Conservation (phyloP, 805 yeast species). For the Candida vaughaniae region DNA sequence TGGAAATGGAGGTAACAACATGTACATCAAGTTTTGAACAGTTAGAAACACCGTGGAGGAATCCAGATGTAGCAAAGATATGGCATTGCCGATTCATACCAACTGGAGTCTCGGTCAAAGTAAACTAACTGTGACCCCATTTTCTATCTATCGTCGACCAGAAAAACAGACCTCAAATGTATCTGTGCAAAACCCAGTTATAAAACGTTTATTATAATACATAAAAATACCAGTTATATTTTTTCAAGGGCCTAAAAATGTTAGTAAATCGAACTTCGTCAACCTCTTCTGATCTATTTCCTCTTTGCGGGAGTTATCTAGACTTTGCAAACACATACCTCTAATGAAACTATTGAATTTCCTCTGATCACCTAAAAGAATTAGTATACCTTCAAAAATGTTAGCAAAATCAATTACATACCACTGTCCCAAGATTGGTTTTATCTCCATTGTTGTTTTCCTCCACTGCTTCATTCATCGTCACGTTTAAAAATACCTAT, state of each 20-base stretch:
- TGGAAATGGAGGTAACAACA: slow-evolving; percentile 62
- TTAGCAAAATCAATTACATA: slow-evolving; percentile 23
- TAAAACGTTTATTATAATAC: too few species aligned
- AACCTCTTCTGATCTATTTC: too few species aligned
- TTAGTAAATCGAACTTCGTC: slow-evolving; percentile 23
- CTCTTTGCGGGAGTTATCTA: too few species aligned
- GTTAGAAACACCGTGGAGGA: too few species aligned
- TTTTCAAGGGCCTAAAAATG: slow-evolving; percentile 34
- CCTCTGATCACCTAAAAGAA: slow-evolving; percentile 58
- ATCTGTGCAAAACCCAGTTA: too few species aligned
- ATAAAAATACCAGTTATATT: slow-evolving; percentile 5
- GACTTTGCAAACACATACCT: slow-evolving; percentile 54
- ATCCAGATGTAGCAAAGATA: too few species aligned
- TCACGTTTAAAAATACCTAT: slow-evolving; percentile 67
- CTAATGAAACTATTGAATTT: slow-evolving; percentile 72
- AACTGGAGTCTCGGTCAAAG: too few species aligned
- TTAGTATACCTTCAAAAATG: slow-evolving; percentile 8
- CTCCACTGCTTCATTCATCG: slow-evolving; percentile 70
- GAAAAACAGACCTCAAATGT: too few species aligned
- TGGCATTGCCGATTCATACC: too few species aligned
- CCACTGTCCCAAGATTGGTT: slow-evolving; percentile 63
- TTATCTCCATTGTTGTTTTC: slow-evolving; percentile 50
- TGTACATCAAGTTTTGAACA: slow-evolving; percentile 34
- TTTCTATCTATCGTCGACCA: too few species aligned
- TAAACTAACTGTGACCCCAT: too few species aligned